Base-by-base conservation (phyloP, 331 rosid species). In the Erythrophleum ivorense region DNA sequence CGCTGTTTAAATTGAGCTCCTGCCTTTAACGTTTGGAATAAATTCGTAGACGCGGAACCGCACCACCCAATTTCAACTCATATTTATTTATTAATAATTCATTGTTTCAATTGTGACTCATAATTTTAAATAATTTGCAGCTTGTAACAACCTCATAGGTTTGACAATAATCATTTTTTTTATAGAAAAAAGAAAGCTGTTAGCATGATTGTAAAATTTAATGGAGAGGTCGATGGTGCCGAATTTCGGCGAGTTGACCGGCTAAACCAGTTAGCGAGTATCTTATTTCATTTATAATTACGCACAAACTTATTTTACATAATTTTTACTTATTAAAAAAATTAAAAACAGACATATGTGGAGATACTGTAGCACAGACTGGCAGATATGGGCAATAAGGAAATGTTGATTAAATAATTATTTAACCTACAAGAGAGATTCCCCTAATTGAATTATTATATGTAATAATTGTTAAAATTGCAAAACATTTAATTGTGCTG, bases 241-340 rank as follows among this genome's bases (percentile, higher is more conserved):
- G 74, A 43, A 85, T 36, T 80, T 82, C 74, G 81, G 87, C 78
- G 0, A 40, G 78, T 80, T 83, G 87, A 83, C 88, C 66, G 79
- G 40, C 31, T 78, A 11, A 48, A 40, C 57, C 19, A 46, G 84
- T 49, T 71, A n/a, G 2, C 55, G 29, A 10, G 36, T 1, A 5
- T 18, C 4, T 68, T 41, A 9, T 43, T 67, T 18, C 29, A 9
- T 3, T 13, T 5, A 33, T 34, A 10, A 60, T 11, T 24, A 4
- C 11, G 10, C 9, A 21, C 8, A 19, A 57, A 18, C 21, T 9
- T 59, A 29, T 60, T 29, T 29, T 29, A 1, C 67, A 5, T 60
- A 24, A 29, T 60, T 60, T 24, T 36, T 12, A 60, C 67, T 29
- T 33, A 8, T 33, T 33, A 31, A 63, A 62, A 62, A 43, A 19